A percentile compares a stretch with the other conserved stretches of the same genome.
Conservation (phyloP, 176 grass and related monocot species). For the Oryza officinalis region DNA sequence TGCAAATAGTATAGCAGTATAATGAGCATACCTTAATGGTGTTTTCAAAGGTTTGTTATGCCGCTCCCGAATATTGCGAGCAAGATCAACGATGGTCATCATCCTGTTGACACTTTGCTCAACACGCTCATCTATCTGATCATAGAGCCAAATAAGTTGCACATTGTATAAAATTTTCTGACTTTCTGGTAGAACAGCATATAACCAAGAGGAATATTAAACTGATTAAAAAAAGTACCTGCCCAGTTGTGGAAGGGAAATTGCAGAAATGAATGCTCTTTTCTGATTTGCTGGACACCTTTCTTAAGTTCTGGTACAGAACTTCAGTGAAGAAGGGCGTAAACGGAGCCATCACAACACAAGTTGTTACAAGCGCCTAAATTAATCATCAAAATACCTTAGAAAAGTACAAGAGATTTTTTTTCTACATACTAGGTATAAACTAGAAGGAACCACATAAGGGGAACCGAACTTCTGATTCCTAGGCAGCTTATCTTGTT, state of each 20-base stretch:
- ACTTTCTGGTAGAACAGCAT: slow-evolving; percentile 7
- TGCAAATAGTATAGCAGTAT: background rate
- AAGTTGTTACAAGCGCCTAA: slow-evolving; percentile 92
- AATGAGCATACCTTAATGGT: slow-evolving; percentile 72
- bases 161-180: no score
- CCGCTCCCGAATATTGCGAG: slow-evolving; percentile 84
- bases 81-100: slow-evolving; percentile 98
- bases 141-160: background rate
- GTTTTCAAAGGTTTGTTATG: slow-evolving; percentile 94
- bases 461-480: no score
- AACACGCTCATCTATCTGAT: slow-evolving; percentile 91
- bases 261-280: slow-evolving; percentile 94
- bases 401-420: slow-evolving; percentile 5
- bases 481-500: no score
- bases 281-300: slow-evolving; percentile 65
- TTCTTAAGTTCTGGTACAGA: slow-evolving; percentile 97
- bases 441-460: no score
- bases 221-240: slow-evolving; percentile 51
- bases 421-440: no score
- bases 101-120: slow-evolving; percentile 94
- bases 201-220: background rate
- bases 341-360: slow-evolving; percentile 91
- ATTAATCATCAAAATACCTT: background rate
- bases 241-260: slow-evolving; percentile 81
- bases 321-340: slow-evolving; percentile 99